Percentiles rank a stretch among this genome's conserved stretches.
phyloP scores from a whole-genome alignment of 164 flowering plant genomes.

The Umbilicus rupestris region DNA sequence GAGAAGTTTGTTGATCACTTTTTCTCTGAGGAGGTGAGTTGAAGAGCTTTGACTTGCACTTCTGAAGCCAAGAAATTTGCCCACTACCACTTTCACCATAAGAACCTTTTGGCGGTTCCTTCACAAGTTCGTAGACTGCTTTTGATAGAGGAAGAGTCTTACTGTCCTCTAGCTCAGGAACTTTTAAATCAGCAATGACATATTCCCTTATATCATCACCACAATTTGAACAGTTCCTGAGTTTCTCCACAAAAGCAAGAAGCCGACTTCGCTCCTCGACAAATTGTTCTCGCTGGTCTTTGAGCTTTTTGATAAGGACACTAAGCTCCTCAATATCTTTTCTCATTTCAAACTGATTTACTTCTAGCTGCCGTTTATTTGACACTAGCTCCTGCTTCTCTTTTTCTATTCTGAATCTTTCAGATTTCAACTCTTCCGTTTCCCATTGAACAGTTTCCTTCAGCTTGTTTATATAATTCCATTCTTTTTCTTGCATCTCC shows the following conservation, averaged over 20 bases:
- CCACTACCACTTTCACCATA: constrained; percentile 10
- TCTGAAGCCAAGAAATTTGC: constrained; percentile 43
- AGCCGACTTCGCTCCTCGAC: constrained; percentile 37
- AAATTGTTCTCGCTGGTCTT: constrained; percentile 47
- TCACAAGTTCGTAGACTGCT: constrained; percentile 22
- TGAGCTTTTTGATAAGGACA: constrained; percentile 51
- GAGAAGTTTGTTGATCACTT: constrained; percentile 16
- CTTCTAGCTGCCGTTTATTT: constrained; percentile 43
- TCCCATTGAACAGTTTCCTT: constrained; percentile 44
- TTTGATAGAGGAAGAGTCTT: constrained; percentile 26
- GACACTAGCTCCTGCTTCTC: constrained; percentile 35
- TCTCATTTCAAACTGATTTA: constrained; percentile 47
- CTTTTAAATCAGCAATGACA: constrained; percentile 35
- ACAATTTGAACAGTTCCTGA: constrained; percentile 49
- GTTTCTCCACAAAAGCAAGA: constrained; percentile 43
- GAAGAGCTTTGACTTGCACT: constrained; percentile 51
- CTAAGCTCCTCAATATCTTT: constrained; percentile 58
- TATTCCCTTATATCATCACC: constrained; percentile 38
- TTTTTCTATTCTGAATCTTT: constrained; percentile 34
- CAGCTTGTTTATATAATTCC: constrained; percentile 25
- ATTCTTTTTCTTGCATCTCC: constrained; percentile 39
- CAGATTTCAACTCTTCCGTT: constrained; percentile 48
- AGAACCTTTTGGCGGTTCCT: constrained; percentile 16
- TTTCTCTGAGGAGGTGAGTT: constrained; percentile 36
- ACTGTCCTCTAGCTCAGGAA: constrained; percentile 31